Percentiles rank a stretch among this genome's conserved stretches.
These are phyloP conservation scores for Salix purpurea DNA, from an alignment of 345 rosid genomes.

Conservation along the genomic window DNA sequence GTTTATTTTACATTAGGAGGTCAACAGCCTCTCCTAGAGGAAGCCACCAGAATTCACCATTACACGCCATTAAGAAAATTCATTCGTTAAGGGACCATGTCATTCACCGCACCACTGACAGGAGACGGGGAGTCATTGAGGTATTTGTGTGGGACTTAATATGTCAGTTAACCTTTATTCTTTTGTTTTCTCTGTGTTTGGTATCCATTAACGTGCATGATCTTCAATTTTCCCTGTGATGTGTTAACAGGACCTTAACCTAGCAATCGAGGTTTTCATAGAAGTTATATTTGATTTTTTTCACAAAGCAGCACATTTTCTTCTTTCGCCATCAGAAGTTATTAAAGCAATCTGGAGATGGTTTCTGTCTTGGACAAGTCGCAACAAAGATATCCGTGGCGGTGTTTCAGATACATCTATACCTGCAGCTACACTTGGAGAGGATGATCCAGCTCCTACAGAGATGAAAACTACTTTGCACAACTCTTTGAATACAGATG, in stretches of 20 bases:
- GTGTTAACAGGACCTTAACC: slow-evolving; percentile 76
- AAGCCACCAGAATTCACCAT: slow-evolving; percentile 33
- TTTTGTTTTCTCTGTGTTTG: slow-evolving; percentile 1
- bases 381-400: slow-evolving; percentile 16
- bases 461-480: slow-evolving; percentile 49
- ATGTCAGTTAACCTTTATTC: background rate
- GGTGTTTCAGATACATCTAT: slow-evolving; percentile 34
- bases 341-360: slow-evolving; percentile 35
- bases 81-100: slow-evolving; percentile 54
- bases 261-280: slow-evolving; percentile 78
- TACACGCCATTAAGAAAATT: slow-evolving; percentile 35
- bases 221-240: slow-evolving; percentile 9
- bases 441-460: slow-evolving; percentile 46
- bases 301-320: slow-evolving; percentile 62
- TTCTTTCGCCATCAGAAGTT: slow-evolving; percentile 74
- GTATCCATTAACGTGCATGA: background rate
- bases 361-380: slow-evolving; percentile 41
- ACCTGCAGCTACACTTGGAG: slow-evolving; percentile 60
- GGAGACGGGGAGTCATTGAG: slow-evolving; percentile 97
- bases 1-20: slow-evolving; percentile 32
- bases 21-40: slow-evolving; percentile 29
- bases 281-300: slow-evolving; percentile 76
- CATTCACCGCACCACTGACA: slow-evolving; percentile 69
- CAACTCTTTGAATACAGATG: slow-evolving; percentile 79
- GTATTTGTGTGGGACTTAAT: slow-evolving; percentile 34